These are phyloP conservation scores for Stromatinia cepivora DNA, from an alignment of 2,329 filamentous ascomycete species.

Conservation along the genomic window DNA sequence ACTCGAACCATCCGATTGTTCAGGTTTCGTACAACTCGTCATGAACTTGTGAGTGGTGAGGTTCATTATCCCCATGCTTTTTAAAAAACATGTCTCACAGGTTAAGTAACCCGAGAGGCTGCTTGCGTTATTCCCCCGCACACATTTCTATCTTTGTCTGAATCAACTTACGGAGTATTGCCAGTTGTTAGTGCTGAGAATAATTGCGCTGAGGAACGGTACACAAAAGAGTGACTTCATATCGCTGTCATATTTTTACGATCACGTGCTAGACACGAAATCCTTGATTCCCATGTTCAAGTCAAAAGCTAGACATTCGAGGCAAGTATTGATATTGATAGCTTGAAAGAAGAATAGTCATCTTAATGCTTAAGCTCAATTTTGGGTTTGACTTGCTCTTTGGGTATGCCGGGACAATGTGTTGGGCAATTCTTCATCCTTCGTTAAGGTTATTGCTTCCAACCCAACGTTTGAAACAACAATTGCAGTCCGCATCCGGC, in stretches of 20 bases:
- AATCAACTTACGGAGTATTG: not conserved
- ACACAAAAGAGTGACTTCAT: not conserved
- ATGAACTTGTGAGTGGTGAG: not conserved
- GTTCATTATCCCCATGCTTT: not conserved
- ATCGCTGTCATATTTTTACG: not conserved
- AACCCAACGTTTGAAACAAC: too few relatives aligned
- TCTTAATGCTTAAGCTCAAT: too few relatives aligned
- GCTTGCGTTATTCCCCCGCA: not conserved
- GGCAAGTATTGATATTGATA: too few relatives aligned
- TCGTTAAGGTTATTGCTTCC: too few relatives aligned
- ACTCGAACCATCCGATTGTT: not conserved
- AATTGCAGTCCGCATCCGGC: too few relatives aligned
- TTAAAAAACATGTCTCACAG: not conserved
- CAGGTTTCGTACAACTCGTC: not conserved
- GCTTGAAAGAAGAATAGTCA: too few relatives aligned
- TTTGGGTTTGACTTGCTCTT: too few relatives aligned
- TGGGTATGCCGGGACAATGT: too few relatives aligned
- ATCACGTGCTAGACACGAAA: not conserved
- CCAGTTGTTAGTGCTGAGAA: too few relatives aligned
- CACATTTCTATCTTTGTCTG: not conserved
- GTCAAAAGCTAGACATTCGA: not conserved
- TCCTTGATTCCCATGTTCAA: not conserved
- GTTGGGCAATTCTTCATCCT: too few relatives aligned
- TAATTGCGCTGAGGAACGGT: not conserved
- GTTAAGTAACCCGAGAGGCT: not conserved